These are phyloP conservation scores for Candida dajiaensis DNA, from an alignment of 805 yeast genomes.

Conservation along the genomic window DNA sequence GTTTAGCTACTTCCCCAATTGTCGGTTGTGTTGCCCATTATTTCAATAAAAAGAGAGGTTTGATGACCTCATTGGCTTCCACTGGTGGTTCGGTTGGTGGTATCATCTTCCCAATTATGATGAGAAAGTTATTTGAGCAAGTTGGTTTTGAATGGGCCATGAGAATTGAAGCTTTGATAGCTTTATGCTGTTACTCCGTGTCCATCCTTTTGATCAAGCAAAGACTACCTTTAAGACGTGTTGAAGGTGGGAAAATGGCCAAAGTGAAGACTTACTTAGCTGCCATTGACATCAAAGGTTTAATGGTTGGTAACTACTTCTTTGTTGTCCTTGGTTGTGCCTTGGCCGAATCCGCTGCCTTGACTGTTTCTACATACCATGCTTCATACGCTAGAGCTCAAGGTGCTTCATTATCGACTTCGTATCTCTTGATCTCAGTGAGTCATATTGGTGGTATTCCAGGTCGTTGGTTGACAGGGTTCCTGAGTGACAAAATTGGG, in stretches of 20 bases:
- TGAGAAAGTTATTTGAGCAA: constrained; percentile 37
- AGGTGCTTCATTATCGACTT: constrained; percentile 34
- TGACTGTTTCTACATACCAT: constrained; percentile 40
- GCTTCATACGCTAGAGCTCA: constrained; percentile 44
- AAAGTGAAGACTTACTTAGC: constrained; percentile 21
- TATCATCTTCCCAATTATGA: constrained; percentile 45
- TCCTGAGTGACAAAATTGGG: constrained; percentile 39
- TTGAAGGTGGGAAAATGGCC: constrained; percentile 21
- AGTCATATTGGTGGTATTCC: constrained; percentile 35
- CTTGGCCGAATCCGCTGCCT: constrained; percentile 40
- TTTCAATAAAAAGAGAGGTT: constrained; percentile 52
- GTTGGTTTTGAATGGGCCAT: constrained; percentile 55
- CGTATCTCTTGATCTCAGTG: constrained; percentile 41
- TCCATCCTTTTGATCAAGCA: constrained; percentile 34
- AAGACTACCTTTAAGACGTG: constrained; percentile 29
- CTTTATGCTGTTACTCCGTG: constrained; percentile 29
- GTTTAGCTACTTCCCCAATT: constrained; percentile 50
- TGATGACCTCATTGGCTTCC: constrained; percentile 42
- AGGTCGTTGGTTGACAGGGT: constrained; percentile 41
- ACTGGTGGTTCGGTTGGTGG: constrained; percentile 54
- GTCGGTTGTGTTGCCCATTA: constrained; percentile 60
- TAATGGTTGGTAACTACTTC: constrained; percentile 39
- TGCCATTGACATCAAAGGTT: constrained; percentile 30
- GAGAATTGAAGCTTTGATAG: constrained; percentile 42
- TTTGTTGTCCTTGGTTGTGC: constrained; percentile 39